Evolutionary conservation across 148 eudicot genomes (phyloP), one percentile per base, ranked within the genome.

Genomic region (Camellia japonica): DNA sequence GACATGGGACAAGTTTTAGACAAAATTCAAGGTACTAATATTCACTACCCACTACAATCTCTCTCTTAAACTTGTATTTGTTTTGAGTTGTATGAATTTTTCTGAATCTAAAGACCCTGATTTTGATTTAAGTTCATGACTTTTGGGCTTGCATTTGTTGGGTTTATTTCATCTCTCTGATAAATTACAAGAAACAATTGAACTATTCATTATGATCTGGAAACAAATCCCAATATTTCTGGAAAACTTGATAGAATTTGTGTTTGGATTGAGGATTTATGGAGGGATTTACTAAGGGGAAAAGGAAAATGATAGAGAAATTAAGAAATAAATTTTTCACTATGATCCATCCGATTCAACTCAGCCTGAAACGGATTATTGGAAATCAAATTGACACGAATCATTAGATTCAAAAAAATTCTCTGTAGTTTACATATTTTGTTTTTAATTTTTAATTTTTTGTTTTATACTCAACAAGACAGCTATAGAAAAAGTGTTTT

Each of bases 1-100:
- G 69, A 20, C 80, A 85, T 85, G 87, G 87, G 87, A 74, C 87
- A 85, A 70, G 66, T 79, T 66, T 44, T 82, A 0, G 87, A 82
- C 11, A 85, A 82, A 79, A 0, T 85, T 42, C 82, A 71, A 75
- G 87, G 87, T 85, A 62, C 5, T 23, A 43, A 20, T 0, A 18
- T 59, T 4, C 71, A 60, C 42, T 64, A 5, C 47, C 47, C 38
- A 30, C 38, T 30, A 30, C 38, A 30, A 30, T 81, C 42, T 52
- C 64, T 61, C 68, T 43, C 55, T 59, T 1, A 7, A 14, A 51
- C 12, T 49, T 30, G 59, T 80, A 9, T 75, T 19, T 51, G 61
- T 46, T 7, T 75, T 7, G 64, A 44, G 16, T 61, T 62, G 6
- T 47, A 9, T 23, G 12, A 11, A 20, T 58, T 5, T 74, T 20